A percentile compares a stretch with the other conserved stretches of the same genome.
phyloP scores from a whole-genome alignment of 106 monocot genomes.

The Phalaenopsis aphrodite region DNA sequence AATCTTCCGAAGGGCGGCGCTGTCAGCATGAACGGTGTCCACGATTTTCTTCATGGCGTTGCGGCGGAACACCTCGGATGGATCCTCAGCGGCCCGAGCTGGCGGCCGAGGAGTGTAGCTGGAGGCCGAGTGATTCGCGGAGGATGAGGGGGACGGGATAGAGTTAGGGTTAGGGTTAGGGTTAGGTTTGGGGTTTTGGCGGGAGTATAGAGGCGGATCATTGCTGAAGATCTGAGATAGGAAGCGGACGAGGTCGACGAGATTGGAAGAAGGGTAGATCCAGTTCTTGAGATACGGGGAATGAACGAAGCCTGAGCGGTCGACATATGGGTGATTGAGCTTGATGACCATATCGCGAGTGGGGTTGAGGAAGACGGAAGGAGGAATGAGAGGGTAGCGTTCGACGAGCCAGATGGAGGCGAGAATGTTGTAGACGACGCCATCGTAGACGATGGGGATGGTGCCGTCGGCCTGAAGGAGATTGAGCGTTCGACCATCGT shows the following conservation, averaged over 20 bases:
- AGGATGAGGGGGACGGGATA: not conserved
- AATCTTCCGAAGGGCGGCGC: constrained; percentile 17
- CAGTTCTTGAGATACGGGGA: constrained; percentile 70
- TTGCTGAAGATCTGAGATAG: constrained; percentile 73
- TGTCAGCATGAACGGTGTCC: constrained; percentile 46
- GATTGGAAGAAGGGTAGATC: constrained; percentile 44
- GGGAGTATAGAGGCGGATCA: constrained; percentile 75
- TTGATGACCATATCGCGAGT: constrained; percentile 25
- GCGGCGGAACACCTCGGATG: constrained; percentile 39
- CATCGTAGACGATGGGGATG: constrained; percentile 45
- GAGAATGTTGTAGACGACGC: constrained; percentile 77
- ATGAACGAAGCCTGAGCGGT: constrained; percentile 69
- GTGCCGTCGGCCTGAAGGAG: constrained; percentile 15
- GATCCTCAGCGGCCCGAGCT: constrained; percentile 12
- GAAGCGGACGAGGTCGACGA: constrained; percentile 35
- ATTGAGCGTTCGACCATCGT: constrained; percentile 25
- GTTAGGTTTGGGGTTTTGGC: constrained; percentile 24
- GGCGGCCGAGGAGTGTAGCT: not conserved
- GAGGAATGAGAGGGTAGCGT: constrained; percentile 62
- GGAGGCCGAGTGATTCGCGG: not conserved
- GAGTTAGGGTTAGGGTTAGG: not conserved
- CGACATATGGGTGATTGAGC: constrained; percentile 71
- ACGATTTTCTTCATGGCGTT: constrained; percentile 74
- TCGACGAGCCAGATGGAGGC: constrained; percentile 82
- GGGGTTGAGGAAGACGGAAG: constrained; percentile 75